Evolutionary conservation across 495 filamentous ascomycete species (phyloP).

Genomic region (Neurospora sp.): DNA sequence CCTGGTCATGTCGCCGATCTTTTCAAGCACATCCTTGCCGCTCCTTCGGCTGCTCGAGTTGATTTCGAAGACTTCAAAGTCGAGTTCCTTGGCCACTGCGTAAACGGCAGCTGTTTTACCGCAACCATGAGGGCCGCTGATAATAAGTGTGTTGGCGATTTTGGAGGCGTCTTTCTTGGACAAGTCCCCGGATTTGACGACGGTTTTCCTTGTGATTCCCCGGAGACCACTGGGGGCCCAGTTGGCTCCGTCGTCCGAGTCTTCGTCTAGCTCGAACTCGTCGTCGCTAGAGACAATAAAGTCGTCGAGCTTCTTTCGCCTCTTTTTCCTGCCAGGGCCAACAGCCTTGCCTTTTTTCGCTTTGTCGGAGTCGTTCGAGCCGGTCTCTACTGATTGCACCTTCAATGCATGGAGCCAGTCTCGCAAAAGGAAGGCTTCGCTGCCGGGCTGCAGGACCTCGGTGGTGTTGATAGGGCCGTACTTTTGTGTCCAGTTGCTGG

Average conservation of each 20-base stretch:
- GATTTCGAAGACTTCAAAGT: conserved; percentile 92
- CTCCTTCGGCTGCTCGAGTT: conserved; percentile 72
- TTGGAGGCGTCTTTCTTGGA: conserved; percentile 33
- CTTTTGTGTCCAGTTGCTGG: conserved; percentile 68
- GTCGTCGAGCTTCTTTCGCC: conserved; percentile 64
- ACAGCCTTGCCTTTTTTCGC: conserved; percentile 34
- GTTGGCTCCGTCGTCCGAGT: conserved; percentile 55
- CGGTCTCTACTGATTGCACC: conserved; percentile 62
- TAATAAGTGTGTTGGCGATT: conserved; percentile 54
- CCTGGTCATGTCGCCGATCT: conserved; percentile 89
- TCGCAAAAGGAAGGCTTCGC: conserved; percentile 58
- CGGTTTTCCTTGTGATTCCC: conserved; percentile 43
- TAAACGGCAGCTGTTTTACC: conserved; percentile 92
- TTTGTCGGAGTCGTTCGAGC: conserved; percentile 38
- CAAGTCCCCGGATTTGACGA: conserved; percentile 48
- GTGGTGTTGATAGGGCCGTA: conserved; percentile 63
- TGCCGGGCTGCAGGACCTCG: conserved; percentile 68
- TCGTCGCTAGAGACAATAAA: conserved; percentile 84
- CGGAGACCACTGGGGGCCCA: conserved; percentile 32
- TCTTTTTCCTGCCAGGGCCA: conserved; percentile 52
- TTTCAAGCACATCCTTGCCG: conserved; percentile 84
- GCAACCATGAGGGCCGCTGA: conserved; percentile 84
- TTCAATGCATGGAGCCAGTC: conserved; percentile 77
- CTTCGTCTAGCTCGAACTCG: conserved; percentile 66
- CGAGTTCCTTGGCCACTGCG: conserved; percentile 91